Evolutionary conservation across 2,329 filamentous ascomycete genomes (phyloP).

Genomic region (Hymenotorrendiella dingleyae): DNA sequence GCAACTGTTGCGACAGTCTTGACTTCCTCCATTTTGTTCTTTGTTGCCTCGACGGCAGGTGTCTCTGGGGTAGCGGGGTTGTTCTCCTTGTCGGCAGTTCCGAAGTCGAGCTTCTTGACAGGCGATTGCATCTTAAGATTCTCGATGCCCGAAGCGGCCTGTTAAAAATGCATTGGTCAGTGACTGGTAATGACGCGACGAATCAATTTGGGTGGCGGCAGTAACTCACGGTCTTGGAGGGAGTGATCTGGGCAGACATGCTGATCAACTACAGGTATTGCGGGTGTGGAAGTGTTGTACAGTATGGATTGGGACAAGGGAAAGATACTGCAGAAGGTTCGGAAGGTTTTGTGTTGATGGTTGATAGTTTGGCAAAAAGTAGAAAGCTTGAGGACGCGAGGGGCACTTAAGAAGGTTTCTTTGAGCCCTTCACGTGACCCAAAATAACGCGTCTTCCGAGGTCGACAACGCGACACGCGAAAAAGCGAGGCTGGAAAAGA

Average conservation of each 20-base stretch:
- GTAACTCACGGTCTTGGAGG: slow-evolving; percentile 62
- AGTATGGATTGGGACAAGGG: slow-evolving; percentile 5
- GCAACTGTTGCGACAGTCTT: slow-evolving; percentile 39
- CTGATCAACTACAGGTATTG: slow-evolving; percentile 18
- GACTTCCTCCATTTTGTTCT: slow-evolving; percentile 37
- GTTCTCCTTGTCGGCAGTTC: slow-evolving; percentile 76
- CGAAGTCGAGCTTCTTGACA: slow-evolving; percentile 82
- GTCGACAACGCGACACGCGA: no score
- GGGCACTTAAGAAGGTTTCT: not conserved
- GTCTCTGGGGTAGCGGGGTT: slow-evolving; percentile 48
- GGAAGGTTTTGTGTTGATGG: not conserved
- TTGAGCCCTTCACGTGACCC: not conserved
- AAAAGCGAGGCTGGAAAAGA: no score
- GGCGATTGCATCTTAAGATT: slow-evolving; percentile 90
- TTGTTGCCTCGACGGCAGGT: slow-evolving; percentile 42
- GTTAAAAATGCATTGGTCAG: slow-evolving; percentile 26
- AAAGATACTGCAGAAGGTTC: slow-evolving; percentile 9
- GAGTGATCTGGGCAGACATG: slow-evolving; percentile 73
- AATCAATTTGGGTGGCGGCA: slow-evolving; percentile 29
- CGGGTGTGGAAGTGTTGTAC: slow-evolving; percentile 13
- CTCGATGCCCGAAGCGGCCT: slow-evolving; percentile 85
- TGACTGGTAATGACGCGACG: slow-evolving; percentile 23
- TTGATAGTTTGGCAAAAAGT: not conserved
- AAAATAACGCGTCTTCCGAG: no score
- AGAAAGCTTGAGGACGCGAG: not conserved